Base-by-base conservation (phyloP, 306 rosid species). In the Corylus avellana region DNA sequence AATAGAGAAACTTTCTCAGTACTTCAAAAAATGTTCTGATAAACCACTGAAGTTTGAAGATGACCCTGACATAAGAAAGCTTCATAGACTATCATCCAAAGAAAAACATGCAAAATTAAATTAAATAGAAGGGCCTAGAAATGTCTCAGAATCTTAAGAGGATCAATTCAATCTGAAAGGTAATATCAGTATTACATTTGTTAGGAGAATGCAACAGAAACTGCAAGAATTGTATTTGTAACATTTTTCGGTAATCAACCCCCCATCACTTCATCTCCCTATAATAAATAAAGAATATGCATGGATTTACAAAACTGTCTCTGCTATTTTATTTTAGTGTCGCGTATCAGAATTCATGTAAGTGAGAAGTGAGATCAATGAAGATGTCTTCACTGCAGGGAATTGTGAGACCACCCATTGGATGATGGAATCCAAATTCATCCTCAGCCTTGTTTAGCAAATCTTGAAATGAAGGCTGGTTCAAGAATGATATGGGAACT, bases 401-500 rank as follows among this genome's bases (percentile, higher is more conserved):
- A 74, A 85, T 88, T 7, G 83, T 83, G 20, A 88, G 86, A 51
- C 89, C 91, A 18, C 89, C 89, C 70, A 63, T 84, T 10, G 85
- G 89, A 78, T 88, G 86, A 77, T 70, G 20, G 77, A 81, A 85
- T 3, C 89, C 91, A 29, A 85, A 88, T 74, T 86, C 88, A 72
- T 86, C 84, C 78, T 86, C 86, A 0, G 88, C 82, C 16, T 56
- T 72, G 37, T 74, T 82, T 13, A 79, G 32, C 22, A 84, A 44
- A 75, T 85, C 66, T 74, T 83, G 88, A 73, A 88, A 80, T 50
- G 79, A 74, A 61, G 90, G 88, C 42, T 85, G 78, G 29, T 74
- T 83, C 73, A 88, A 67, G 70, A 77, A 53, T n/a, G 89, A 88
- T 8, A 85, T 48, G 1, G 93, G 92, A 56, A 91, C 80, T 9